Percentiles rank a stretch among this genome's conserved stretches.
These are phyloP conservation scores for Laetiporus sulphureus DNA, from an alignment of 1,284 basidiomycete species.

Conservation along the genomic window DNA sequence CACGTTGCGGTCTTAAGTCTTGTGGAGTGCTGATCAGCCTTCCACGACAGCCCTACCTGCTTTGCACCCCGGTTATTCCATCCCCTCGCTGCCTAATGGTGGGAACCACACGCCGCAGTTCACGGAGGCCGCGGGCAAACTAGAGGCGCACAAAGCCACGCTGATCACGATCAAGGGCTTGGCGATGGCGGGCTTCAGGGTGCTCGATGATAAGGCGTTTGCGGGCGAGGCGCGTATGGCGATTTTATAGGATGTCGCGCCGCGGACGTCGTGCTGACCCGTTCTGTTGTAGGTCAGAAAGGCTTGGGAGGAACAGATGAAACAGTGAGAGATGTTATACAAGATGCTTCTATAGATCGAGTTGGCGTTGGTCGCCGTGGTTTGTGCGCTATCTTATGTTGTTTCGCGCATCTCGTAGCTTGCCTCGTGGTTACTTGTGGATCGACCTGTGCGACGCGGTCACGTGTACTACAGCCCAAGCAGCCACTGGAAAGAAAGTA, in stretches of 20 bases:
- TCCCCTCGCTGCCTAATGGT: constrained; percentile 49
- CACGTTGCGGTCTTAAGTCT: background rate
- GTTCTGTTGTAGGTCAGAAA: constrained; percentile 3
- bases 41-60: constrained; percentile 15
- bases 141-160: constrained; percentile 49
- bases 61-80: constrained; percentile 29
- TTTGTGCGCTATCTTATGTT: too few species aligned
- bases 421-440: too few species aligned
- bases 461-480: too few species aligned
- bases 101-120: constrained; percentile 63
- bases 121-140: constrained; percentile 43
- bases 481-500: too few species aligned
- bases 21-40: background rate
- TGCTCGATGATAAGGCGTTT: constrained; percentile 46
- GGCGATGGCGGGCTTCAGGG: constrained; percentile 49
- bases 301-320: constrained; percentile 7
- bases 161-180: constrained; percentile 53
- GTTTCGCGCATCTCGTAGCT: too few species aligned
- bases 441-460: too few species aligned
- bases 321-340: background rate
- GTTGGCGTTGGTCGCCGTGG: too few species aligned
- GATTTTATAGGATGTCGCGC: background rate
- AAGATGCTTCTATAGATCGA: too few species aligned
- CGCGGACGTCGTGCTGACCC: background rate
- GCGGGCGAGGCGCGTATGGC: constrained; percentile 26